Percentiles rank a stretch among this genome's conserved stretches.
Conservation (phyloP, 2,329 filamentous ascomycete species). For the Ceratocystis lukuohia region DNA sequence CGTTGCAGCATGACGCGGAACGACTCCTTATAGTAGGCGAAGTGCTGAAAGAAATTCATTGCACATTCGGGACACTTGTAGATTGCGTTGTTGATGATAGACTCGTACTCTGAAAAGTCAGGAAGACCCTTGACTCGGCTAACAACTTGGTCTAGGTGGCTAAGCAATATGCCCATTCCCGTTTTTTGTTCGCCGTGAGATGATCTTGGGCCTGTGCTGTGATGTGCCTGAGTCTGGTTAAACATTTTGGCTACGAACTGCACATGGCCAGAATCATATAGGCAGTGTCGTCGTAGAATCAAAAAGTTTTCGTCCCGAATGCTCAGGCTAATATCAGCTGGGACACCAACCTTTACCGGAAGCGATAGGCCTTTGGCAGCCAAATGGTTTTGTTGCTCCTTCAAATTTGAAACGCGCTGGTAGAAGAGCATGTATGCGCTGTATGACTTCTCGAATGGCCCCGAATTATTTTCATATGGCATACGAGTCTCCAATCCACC, state of each 20-base stretch:
- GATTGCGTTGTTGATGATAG: constrained; percentile 36
- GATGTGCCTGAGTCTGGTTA: constrained; percentile 36
- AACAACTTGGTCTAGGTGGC: constrained; percentile 63
- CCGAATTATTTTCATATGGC: constrained; percentile 33
- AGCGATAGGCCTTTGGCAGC: constrained; percentile 19
- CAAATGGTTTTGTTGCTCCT: constrained; percentile 29
- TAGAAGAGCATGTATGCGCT: constrained; percentile 99
- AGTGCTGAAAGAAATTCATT: constrained; percentile 47
- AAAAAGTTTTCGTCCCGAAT: constrained; percentile 61
- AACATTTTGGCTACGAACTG: constrained; percentile 53
- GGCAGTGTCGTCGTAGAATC: constrained; percentile 61
- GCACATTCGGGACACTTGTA: constrained; percentile 41
- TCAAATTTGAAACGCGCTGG: constrained; percentile 58
- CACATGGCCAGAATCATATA: constrained; percentile 61
- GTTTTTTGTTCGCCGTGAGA: constrained; percentile 35
- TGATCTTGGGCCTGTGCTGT: constrained; percentile 19
- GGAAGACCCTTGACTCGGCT: constrained; percentile 56
- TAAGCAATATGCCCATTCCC: constrained; percentile 43
- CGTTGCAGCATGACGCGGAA: constrained; percentile 53
- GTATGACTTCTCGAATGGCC: constrained; percentile 53
- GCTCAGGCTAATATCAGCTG: constrained; percentile 37
- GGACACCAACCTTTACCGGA: constrained; percentile 33
- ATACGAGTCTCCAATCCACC: constrained; percentile 51
- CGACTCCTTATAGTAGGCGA: constrained; percentile 39
- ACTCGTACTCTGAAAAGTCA: constrained; percentile 44